These are phyloP conservation scores for Cryptosporidium canis DNA, from an alignment of 169 alveolate species.

Conservation along the genomic window DNA sequence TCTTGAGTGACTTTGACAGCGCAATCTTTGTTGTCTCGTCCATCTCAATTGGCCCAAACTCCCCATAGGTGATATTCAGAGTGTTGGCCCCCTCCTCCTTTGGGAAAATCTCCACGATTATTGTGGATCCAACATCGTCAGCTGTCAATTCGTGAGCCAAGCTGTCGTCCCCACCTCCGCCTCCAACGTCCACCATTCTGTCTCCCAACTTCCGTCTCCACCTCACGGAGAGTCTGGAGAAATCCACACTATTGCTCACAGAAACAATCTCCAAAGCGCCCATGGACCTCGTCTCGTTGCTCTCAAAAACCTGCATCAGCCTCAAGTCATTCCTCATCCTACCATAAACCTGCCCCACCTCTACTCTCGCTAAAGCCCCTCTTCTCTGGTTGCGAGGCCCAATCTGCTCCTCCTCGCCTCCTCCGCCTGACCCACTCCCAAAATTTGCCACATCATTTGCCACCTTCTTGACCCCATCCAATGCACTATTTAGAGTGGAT, in stretches of 20 bases:
- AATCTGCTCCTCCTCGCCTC: not conserved
- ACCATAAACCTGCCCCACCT: constrained; percentile 50
- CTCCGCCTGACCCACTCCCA: not conserved
- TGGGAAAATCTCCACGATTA: constrained; percentile 24
- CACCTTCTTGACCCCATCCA: constrained; percentile 12
- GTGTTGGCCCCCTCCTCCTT: not conserved
- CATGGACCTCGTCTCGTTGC: constrained; percentile 34
- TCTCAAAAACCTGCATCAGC: not conserved
- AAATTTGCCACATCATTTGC: not conserved
- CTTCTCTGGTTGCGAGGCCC: not conserved
- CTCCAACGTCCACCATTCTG: constrained; percentile 17
- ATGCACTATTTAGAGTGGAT: constrained; percentile 30
- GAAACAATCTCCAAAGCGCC: constrained; percentile 21
- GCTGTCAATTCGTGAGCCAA: constrained; percentile 5
- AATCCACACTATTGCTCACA: not conserved
- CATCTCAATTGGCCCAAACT: constrained; percentile 48
- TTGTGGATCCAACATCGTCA: constrained; percentile 53
- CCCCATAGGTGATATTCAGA: constrained; percentile 22
- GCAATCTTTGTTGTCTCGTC: constrained; percentile 27
- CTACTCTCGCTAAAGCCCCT: not conserved
- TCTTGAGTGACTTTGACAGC: constrained; percentile 17
- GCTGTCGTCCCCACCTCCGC: not conserved
- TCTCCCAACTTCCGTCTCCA: constrained; percentile 56
- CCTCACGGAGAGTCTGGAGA: not conserved
- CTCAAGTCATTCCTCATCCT: not conserved